Conservation (phyloP, 2,329 filamentous ascomycete species). For the Parastagonospora nodorum region DNA sequence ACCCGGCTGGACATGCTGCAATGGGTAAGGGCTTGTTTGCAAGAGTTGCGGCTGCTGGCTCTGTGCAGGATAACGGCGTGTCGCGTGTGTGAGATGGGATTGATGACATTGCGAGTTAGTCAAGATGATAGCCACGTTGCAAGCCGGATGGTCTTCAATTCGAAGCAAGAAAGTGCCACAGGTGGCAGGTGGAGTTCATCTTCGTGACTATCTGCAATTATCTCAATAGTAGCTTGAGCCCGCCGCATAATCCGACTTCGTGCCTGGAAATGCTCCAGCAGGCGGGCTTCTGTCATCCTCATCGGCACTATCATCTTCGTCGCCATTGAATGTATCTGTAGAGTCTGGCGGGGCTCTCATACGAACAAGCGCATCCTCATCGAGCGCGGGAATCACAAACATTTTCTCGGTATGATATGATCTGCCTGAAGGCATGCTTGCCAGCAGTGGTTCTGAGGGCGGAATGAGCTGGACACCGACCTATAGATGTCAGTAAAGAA, state of each 20-base stretch:
- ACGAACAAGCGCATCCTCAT: constrained; percentile 63
- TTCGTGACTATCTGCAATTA: neutral
- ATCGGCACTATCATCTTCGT: constrained; percentile 44
- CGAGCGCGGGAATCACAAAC: constrained; percentile 69
- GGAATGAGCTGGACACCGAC: constrained; percentile 82
- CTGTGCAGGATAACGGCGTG: constrained; percentile 2
- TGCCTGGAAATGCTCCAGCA: constrained; percentile 45
- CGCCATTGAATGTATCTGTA: constrained; percentile 46
- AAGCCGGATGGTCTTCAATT: neutral
- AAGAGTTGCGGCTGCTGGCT: constrained; percentile 5
- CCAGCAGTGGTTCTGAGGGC: constrained; percentile 70
- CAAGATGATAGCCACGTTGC: neutral
- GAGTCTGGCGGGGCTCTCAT: constrained; percentile 64
- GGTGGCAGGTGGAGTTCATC: neutral
- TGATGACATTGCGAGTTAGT: neutral
- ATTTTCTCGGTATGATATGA: constrained; percentile 78
- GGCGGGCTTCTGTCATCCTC: constrained; percentile 40
- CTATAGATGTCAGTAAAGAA: constrained; percentile 47
- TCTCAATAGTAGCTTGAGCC: constrained; percentile 40
- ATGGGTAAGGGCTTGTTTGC: constrained; percentile 10
- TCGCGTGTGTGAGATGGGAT: constrained; percentile 2
- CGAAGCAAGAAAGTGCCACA: too few species aligned
- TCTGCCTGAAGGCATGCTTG: constrained; percentile 83
- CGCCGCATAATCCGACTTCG: constrained; percentile 37
- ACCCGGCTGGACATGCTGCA: constrained; percentile 18